These are phyloP conservation scores for Hyphodiscus sp. DNA, from an alignment of 2,329 filamentous ascomycete species.

Conservation along the genomic window DNA sequence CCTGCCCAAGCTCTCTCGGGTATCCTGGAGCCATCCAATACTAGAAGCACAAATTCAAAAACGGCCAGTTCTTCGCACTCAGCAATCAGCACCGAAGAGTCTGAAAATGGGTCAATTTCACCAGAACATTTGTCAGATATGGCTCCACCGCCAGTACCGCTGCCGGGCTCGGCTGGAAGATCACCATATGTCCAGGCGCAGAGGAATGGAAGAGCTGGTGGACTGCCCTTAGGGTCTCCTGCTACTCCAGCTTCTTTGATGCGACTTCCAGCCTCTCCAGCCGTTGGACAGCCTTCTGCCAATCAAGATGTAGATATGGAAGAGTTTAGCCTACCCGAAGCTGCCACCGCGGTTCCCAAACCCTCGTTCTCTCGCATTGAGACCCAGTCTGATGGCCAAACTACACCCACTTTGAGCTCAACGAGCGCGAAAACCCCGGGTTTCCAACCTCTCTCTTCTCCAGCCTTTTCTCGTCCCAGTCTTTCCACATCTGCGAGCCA, in stretches of 20 bases:
- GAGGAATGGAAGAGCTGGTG: slow-evolving; percentile 33
- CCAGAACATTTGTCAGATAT: slow-evolving; percentile 59
- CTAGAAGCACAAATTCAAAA: slow-evolving; percentile 32
- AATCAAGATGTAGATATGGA: slow-evolving; percentile 40
- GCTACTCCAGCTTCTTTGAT: slow-evolving; percentile 87
- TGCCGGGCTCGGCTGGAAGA: slow-evolving; percentile 55
- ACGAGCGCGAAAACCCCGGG: slow-evolving; percentile 29
- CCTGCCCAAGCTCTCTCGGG: slow-evolving; percentile 35
- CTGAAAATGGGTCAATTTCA: slow-evolving; percentile 58
- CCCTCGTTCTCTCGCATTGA: slow-evolving; percentile 45
- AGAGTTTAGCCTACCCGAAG: slow-evolving; percentile 68
- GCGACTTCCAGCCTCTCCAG: slow-evolving; percentile 48
- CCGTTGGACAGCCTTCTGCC: slow-evolving; percentile 28
- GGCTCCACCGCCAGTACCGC: slow-evolving; percentile 62
- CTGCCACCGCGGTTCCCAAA: slow-evolving; percentile 39
- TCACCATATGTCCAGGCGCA: slow-evolving; percentile 63
- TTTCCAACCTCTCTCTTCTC: slow-evolving; percentile 38
- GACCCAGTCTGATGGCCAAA: slow-evolving; percentile 43
- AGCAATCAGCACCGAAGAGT: slow-evolving; percentile 41
- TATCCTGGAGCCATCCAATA: slow-evolving; percentile 30
- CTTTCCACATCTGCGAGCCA: slow-evolving; percentile 40
- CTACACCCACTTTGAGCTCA: slow-evolving; percentile 48
- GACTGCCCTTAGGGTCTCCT: slow-evolving; percentile 41
- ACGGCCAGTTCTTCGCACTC: slow-evolving; percentile 29
- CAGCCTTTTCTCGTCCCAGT: slow-evolving; percentile 29